Base-by-base conservation (phyloP, 352 stramenopile species). In the Phytopythium cucurbitacearum region DNA sequence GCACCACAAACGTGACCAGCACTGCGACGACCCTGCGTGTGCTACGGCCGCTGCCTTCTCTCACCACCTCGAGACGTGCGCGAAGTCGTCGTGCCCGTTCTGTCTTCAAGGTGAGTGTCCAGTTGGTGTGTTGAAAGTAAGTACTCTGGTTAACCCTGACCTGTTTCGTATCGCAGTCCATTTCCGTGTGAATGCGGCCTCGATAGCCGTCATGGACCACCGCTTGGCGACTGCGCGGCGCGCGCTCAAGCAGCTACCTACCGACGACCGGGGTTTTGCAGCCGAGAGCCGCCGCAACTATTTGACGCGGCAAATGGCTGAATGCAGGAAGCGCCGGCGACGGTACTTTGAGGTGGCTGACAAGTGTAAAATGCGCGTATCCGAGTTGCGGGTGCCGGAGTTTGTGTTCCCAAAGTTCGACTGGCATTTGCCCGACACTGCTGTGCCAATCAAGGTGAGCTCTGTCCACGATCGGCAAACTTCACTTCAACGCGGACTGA, bases 61-160 rank as follows among this genome's bases (percentile, higher is more conserved):
- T 42, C 37, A 34, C 11, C 72, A 82, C 53, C 48, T 59, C 3
- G 57, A 61, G n/a, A 40, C 34, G 37, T 82, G 72, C 39, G 39
- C 46, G 11, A 60, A 58, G 28, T 39, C 42, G 9, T 50, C 64
- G 44, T 77, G 72, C 49, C 65, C 69, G 12, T 75, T 82, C 64
- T 82, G 72, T 46, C 62, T 77, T 56, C 65, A 15, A 10, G 47
- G 47, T 43, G 35, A 52, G 47, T 36, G 33, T 4, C 1, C n/a
- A 36, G 28, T 9, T 36, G 21, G 33, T 5, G 33, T 2, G 21
- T 28, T 28, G 21, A 28, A 28, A 28, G 21, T 28, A 28, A 28
- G 21, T 28, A 28, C 21, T 28, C 21, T 28, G 21, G 21, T 28
- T 28, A 28, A 28, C 21, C 21, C 16, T 36, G 15, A 16, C 21